Evolutionary conservation across 179 eudicot genomes (phyloP), one percentile per base, ranked within the genome.

Genomic region (Silene noctiflora): DNA sequence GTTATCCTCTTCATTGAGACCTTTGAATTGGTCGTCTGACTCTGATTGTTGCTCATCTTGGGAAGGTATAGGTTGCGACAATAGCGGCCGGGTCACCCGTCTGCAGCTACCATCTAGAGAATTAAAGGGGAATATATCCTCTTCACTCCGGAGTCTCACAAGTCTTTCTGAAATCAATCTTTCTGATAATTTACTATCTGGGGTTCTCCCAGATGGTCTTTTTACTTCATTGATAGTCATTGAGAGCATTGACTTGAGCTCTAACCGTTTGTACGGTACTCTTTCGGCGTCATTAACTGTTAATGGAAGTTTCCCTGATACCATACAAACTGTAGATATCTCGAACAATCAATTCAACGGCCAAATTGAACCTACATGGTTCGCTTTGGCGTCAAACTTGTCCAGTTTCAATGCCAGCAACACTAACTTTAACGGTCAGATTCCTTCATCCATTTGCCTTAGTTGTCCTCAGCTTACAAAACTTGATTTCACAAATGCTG

Each of bases 61-160:
- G 98, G 91, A 89, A 53, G 98, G 98, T 5, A 75, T 94, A 46
- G 71, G 55, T 10, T 94, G 98, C 39, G 89, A 87, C 75, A 76
- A 4, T 0, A 48, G 62, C 19, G 88, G 86, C 14, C 81, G 87
- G 31, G 94, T 94, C 11, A 81, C 33, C 62, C 25, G 82, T 24
- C 58, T 94, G 27, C 75, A 55, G 84, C 83, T 94, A 1, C 93
- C 97, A 0, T 63, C 51, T 0, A 84, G 82, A 76, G 81, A 87
- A n/a, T 88, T 94, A 29, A 59, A 17, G 17, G 97, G 97, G 0
- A 44, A 59, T 67, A 82, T 89, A 69, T 80, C 88, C 11, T 81
- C 86, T 17, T 78, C 87, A 58, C 20, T 92, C 48, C 81, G 67
- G 53, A 83, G 80, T 65, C 93, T 94, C 77, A 78, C 82, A 66